These are phyloP conservation scores for cucumber (Cucumis sativus) DNA, from an alignment of 306 rosid genomes.

Conservation along the genomic window Cucumber_9930_V3 NC_026658.2:24498501-24499000, in stretches of 20 bases:
- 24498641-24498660: background rate
- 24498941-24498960: background rate
- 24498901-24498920: background rate
- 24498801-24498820: conserved; percentile 13
- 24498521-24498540: conserved; percentile 24
- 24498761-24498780: conserved; percentile 32
- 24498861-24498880: conserved; percentile 15
- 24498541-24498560: conserved; percentile 3
- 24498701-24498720: conserved; percentile 5
- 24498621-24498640: conserved; percentile 1
- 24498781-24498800: conserved; percentile 14
- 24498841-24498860: background rate
- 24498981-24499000: background rate
- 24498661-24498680: conserved; percentile 17
- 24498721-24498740: conserved; percentile 26
- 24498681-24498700: conserved; percentile 24
- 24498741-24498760: conserved; percentile 45
- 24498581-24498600: background rate
- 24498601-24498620: conserved; percentile 2
- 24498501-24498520: conserved; percentile 10
- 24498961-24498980: conserved; percentile 14
- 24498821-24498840: conserved; percentile 15
- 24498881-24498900: background rate
- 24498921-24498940: conserved; percentile 1
- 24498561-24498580: background rate